Percentiles rank a stretch among this genome's conserved stretches.
These are phyloP conservation scores for Begonia masoniana DNA, from an alignment of 306 rosid species.

Conservation along the genomic window DNA sequence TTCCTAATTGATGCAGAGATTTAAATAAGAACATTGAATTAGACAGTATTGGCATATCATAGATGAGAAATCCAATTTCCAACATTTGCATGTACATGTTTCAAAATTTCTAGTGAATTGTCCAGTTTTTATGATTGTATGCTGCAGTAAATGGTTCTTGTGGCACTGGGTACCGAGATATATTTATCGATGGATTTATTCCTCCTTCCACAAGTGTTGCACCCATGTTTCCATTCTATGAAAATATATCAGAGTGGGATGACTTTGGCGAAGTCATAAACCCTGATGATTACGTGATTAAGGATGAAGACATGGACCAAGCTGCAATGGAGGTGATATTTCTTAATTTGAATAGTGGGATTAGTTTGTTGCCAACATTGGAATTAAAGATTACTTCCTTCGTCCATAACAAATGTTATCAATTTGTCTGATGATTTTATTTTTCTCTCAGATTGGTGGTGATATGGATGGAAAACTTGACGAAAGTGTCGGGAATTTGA, in stretches of 20 bases:
- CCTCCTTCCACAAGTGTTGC: constrained; percentile 74
- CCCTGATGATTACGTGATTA: constrained; percentile 95
- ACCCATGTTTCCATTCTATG: constrained; percentile 82
- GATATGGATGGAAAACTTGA: constrained; percentile 83
- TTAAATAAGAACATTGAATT: not conserved
- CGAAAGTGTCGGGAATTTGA: constrained; percentile 70
- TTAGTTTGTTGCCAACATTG: not conserved
- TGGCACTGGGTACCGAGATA: constrained; percentile 45
- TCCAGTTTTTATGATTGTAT: constrained; percentile 17
- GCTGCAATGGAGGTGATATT: constrained; percentile 46
- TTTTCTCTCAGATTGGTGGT: constrained; percentile 46
- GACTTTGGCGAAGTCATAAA: constrained; percentile 96
- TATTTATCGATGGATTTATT: constrained; percentile 80
- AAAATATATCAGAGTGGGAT: constrained; percentile 76
- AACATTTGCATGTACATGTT: not conserved
- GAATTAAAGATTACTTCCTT: constrained; percentile 1
- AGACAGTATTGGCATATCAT: no score
- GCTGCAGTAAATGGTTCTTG: constrained; percentile 38
- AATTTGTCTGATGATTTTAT: no score
- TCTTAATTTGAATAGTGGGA: not conserved
- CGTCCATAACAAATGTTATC: not conserved
- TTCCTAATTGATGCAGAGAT: not conserved
- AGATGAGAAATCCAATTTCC: no score
- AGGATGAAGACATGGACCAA: constrained; percentile 88
- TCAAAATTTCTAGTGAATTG: not conserved